Evolutionary conservation across 2,329 filamentous ascomycete species (phyloP).

Genomic region (Escovopsis sp.): DNA sequence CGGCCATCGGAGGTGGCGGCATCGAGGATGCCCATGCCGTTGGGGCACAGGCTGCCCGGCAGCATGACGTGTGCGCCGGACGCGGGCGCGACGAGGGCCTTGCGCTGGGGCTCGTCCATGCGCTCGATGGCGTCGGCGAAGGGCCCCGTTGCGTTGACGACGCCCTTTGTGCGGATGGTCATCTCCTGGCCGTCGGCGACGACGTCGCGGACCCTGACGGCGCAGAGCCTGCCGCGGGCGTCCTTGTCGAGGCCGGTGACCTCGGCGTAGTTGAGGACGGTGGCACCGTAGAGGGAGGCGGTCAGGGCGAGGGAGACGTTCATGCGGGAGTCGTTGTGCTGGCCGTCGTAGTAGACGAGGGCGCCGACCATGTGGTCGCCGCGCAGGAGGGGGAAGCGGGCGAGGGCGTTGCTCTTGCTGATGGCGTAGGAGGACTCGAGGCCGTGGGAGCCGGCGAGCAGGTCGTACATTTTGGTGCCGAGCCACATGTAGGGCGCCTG

Average conservation of each 20-base stretch:
- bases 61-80: conserved; percentile 75
- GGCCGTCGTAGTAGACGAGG: conserved; percentile 75
- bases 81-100: conserved; percentile 64
- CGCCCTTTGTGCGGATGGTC: conserved; percentile 59
- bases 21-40: conserved; percentile 71
- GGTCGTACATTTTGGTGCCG: conserved; percentile 65
- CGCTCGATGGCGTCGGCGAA: conserved; percentile 70
- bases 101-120: conserved; percentile 56
- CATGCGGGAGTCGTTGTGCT: conserved; percentile 80
- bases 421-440: conserved; percentile 75
- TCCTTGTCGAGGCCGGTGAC: conserved; percentile 63
- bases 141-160: conserved; percentile 74
- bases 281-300: conserved; percentile 64
- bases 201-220: conserved; percentile 41
- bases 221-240: conserved; percentile 48
- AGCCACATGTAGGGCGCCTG: conserved; percentile 62
- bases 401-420: conserved; percentile 60
- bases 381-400: conserved; percentile 66
- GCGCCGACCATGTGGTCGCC: conserved; percentile 60
- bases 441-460: conserved; percentile 66
- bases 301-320: conserved; percentile 73
- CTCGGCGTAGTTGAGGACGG: conserved; percentile 68
- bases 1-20: conserved; percentile 71
- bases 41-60: conserved; percentile 63
- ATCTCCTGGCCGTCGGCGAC: conserved; percentile 46